Conservation (phyloP, 2,329 filamentous ascomycete species). For the Phyllosticta capitalensis region DNA sequence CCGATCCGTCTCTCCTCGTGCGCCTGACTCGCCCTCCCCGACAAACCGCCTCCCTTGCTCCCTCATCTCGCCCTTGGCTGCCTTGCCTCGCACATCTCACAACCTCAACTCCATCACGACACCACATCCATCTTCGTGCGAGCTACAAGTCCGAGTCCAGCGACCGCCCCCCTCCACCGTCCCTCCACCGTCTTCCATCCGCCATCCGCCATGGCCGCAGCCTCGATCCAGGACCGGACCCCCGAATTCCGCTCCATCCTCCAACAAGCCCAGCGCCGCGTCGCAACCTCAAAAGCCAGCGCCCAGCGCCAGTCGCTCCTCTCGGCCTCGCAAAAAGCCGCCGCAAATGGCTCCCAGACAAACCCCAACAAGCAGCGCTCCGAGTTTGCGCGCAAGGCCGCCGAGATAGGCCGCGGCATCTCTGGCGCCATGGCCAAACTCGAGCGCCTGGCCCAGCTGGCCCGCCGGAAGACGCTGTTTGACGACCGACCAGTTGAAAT, state of each 20-base stretch:
- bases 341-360: constrained; percentile 44
- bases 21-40: neutral
- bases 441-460: constrained; percentile 84
- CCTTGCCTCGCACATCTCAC: neutral
- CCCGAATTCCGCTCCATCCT: constrained; percentile 91
- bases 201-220: constrained; percentile 27
- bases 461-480: constrained; percentile 93
- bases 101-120: neutral
- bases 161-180: neutral
- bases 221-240: constrained; percentile 91
- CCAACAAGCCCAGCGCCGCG: constrained; percentile 69
- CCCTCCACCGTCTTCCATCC: constrained; percentile 7
- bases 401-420: constrained; percentile 86
- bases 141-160: neutral
- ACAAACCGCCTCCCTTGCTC: neutral
- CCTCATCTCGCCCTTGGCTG: neutral
- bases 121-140: neutral
- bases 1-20: neutral
- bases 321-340: constrained; percentile 53
- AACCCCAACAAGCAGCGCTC: constrained; percentile 46
- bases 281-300: constrained; percentile 65
- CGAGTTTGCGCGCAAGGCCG: constrained; percentile 86
- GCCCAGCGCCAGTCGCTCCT: constrained; percentile 74
- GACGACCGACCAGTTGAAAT: constrained; percentile 96
- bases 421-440: constrained; percentile 89